Evolutionary conservation across 768 basidiomycete genomes (phyloP), one percentile per base, ranked within the genome.

Genomic region (Holtermannia corniformis): DNA sequence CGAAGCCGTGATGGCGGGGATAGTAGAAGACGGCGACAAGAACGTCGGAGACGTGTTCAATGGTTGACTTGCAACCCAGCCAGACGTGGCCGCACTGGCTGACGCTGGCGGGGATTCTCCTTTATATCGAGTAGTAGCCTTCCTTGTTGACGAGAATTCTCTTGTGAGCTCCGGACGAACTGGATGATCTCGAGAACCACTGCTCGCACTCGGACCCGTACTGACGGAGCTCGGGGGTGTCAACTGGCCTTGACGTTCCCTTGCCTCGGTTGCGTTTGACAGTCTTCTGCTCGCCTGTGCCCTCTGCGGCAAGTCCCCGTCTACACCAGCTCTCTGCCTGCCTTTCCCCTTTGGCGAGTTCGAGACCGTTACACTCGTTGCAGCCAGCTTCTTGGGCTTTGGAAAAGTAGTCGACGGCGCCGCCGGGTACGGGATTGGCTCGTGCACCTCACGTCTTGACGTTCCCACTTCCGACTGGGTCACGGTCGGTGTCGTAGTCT

Each of bases 61-160:
- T n/a, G n/a, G n/a, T n/a, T n/a, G n/a, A n/a, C n/a, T n/a, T n/a
- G n/a, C n/a, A n/a, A n/a, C n/a, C n/a, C n/a, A n/a, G n/a, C n/a
- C n/a, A n/a, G n/a, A n/a, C n/a, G n/a, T n/a, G n/a, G n/a, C n/a
- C n/a, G n/a, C n/a, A n/a, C n/a, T n/a, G n/a, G n/a, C n/a, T n/a
- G n/a, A n/a, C n/a, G n/a, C n/a, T n/a, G 24, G 23, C 23, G 45
- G 45, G 13, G 10, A 14, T 47, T 52, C 21, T 24, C 64, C 63
- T 47, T 59, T 57, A 60, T 61, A 67, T 46, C 63, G 65, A 7
- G 62, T 59, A 11, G 59, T 44, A 26, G 56, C 59, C 47, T 60
- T 49, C n/a, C n/a, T n/a, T n/a, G n/a, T n/a, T n/a, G n/a, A n/a
- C n/a, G n/a, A n/a, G n/a, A n/a, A n/a, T n/a, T n/a, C n/a, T n/a